These are phyloP conservation scores for Dothistroma pini DNA, from an alignment of 2,329 filamentous ascomycete species.

Conservation along the genomic window DNA sequence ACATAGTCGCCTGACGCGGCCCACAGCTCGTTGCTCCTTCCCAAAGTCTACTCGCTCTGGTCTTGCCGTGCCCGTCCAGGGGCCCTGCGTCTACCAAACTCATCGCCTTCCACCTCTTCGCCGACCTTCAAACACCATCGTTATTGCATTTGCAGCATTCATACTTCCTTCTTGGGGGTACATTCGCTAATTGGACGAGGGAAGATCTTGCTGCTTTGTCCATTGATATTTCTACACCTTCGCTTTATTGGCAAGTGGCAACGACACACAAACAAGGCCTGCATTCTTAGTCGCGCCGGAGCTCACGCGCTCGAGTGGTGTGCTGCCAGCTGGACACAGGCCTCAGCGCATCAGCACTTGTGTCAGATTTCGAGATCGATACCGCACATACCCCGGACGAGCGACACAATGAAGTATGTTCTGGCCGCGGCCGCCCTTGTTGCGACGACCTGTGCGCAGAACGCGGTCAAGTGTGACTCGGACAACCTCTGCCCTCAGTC, in stretches of 20 bases:
- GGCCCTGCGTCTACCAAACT: not conserved
- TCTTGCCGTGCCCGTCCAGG: not conserved
- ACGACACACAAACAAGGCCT: not conserved
- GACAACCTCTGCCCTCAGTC: constrained; percentile 31
- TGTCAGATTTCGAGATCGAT: constrained; percentile 2
- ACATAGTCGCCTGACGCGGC: not conserved
- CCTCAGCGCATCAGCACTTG: constrained; percentile 1
- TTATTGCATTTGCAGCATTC: not conserved
- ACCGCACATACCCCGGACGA: not conserved
- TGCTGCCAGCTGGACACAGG: not conserved
- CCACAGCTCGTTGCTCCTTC: not conserved
- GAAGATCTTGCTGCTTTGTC: not conserved
- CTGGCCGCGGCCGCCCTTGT: constrained; percentile 30
- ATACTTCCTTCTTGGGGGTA: not conserved
- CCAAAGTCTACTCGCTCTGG: not conserved
- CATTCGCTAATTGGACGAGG: not conserved
- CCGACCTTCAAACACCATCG: not conserved
- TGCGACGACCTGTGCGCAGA: constrained; percentile 26
- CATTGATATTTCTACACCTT: not conserved
- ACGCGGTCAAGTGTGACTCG: constrained; percentile 30
- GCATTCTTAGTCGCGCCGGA: not conserved
- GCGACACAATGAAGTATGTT: constrained; percentile 1
- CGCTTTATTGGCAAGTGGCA: constrained; percentile 1
- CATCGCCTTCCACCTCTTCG: not conserved
- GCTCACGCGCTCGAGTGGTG: not conserved